These are phyloP conservation scores for Chaetomiaceae sp. DNA, from an alignment of 2,329 filamentous ascomycete species.

Conservation along the genomic window DNA sequence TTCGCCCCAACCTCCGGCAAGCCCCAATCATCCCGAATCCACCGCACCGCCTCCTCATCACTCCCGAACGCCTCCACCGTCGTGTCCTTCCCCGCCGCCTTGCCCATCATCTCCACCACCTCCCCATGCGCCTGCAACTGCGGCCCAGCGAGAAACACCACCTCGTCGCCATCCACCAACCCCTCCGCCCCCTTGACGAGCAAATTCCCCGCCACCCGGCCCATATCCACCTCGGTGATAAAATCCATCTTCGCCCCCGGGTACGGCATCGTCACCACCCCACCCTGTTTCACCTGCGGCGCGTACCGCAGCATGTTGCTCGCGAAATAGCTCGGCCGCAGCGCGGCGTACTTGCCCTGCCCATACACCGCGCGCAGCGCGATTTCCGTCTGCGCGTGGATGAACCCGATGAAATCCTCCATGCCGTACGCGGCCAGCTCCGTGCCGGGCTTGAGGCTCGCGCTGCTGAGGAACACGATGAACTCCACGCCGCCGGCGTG, in stretches of 20 bases:
- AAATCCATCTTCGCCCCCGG: slow-evolving; percentile 32
- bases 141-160: background rate
- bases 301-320: slow-evolving; percentile 33
- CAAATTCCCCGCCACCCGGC: slow-evolving; percentile 35
- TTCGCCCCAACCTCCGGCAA: background rate
- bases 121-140: background rate
- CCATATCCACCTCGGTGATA: slow-evolving; percentile 40
- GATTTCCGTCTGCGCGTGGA: slow-evolving; percentile 41
- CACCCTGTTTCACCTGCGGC: slow-evolving; percentile 12
- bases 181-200: slow-evolving; percentile 23
- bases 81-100: background rate
- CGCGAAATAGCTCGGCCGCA: slow-evolving; percentile 40
- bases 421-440: slow-evolving; percentile 26
- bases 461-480: slow-evolving; percentile 40
- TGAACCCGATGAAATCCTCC: slow-evolving; percentile 31
- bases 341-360: slow-evolving; percentile 30
- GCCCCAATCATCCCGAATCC: background rate
- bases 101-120: background rate
- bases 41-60: slow-evolving; percentile 2
- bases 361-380: slow-evolving; percentile 37
- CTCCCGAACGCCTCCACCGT: background rate
- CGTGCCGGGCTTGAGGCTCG: slow-evolving; percentile 22
- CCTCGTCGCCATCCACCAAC: background rate
- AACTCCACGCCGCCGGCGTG: slow-evolving; percentile 39
- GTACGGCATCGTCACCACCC: slow-evolving; percentile 28